These are phyloP conservation scores for Tricholoma bakamatsutake DNA, from an alignment of 768 basidiomycete species.

Conservation along the genomic window DNA sequence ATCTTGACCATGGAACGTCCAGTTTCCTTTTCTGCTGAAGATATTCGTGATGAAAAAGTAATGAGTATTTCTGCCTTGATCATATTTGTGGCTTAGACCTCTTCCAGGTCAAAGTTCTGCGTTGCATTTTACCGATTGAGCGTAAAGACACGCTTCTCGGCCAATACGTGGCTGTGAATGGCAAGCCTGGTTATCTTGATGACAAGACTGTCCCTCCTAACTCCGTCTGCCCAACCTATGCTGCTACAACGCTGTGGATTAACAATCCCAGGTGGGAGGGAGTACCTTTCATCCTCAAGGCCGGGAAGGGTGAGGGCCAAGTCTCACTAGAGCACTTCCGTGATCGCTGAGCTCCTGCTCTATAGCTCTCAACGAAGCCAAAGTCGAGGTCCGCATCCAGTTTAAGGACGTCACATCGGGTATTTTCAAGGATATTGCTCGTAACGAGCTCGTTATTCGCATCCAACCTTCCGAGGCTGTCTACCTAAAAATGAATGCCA, in stretches of 20 bases:
- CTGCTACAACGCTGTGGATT: slow-evolving; percentile 85
- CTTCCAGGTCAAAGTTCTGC: slow-evolving; percentile 88
- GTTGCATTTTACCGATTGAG: slow-evolving; percentile 80
- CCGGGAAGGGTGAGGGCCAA: slow-evolving; percentile 77
- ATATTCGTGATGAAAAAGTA: slow-evolving; percentile 99
- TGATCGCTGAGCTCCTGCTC: slow-evolving; percentile 7
- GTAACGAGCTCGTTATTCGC: slow-evolving; percentile 96
- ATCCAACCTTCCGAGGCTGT: slow-evolving; percentile 96
- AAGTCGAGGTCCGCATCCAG: slow-evolving; percentile 96
- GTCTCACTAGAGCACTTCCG: slow-evolving; percentile 15
- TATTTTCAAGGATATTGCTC: slow-evolving; percentile 93
- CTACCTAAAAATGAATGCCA: slow-evolving; percentile 95
- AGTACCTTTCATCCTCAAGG: slow-evolving; percentile 97
- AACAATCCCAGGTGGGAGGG: slow-evolving; percentile 98
- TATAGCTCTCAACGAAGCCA: slow-evolving; percentile 92
- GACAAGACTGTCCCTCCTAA: slow-evolving; percentile 91
- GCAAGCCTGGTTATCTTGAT: slow-evolving; percentile 98
- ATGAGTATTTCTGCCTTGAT: slow-evolving; percentile 6
- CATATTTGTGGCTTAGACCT: background rate
- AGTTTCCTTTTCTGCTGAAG: slow-evolving; percentile 94
- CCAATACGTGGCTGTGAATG: slow-evolving; percentile 84
- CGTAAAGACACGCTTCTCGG: slow-evolving; percentile 81
- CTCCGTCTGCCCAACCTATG: slow-evolving; percentile 92
- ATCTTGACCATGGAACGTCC: slow-evolving; percentile 97
- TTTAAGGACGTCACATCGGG: slow-evolving; percentile 97